phyloP scores from a whole-genome alignment of 2,329 filamentous ascomycete species.

The Chalaropsis thielavioides region DNA sequence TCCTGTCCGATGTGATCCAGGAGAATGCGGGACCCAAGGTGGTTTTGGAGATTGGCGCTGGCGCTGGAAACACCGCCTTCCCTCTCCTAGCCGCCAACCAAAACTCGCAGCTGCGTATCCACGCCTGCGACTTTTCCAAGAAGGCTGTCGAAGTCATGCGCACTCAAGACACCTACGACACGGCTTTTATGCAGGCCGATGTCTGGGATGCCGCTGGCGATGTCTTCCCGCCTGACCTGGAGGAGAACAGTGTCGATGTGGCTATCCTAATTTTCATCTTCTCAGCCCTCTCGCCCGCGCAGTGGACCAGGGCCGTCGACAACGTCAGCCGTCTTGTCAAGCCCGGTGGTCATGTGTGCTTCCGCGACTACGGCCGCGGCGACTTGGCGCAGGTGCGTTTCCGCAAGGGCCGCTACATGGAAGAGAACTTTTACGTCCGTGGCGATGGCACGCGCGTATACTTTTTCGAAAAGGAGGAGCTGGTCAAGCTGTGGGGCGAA shows the following conservation, averaged over 20 bases:
- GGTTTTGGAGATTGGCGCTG: conserved; percentile 82
- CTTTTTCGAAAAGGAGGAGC: conserved; percentile 82
- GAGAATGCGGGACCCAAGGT: conserved; percentile 54
- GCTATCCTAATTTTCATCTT: conserved; percentile 96
- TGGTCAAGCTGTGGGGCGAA: conserved; percentile 63
- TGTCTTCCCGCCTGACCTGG: conserved; percentile 59
- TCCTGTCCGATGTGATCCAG: conserved; percentile 61
- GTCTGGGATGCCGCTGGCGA: conserved; percentile 81
- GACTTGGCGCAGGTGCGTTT: conserved; percentile 94
- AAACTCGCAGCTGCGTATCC: conserved; percentile 67
- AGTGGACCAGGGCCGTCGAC: conserved; percentile 69
- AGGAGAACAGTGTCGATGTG: conserved; percentile 71
- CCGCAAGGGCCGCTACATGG: conserved; percentile 85
- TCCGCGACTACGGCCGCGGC: conserved; percentile 90
- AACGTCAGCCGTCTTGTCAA: conserved; percentile 78
- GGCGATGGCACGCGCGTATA: conserved; percentile 94
- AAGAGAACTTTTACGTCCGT: conserved; percentile 93
- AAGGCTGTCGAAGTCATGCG: conserved; percentile 90
- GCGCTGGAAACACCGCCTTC: conserved; percentile 92
- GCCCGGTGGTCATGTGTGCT: conserved; percentile 82
- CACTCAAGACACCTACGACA: conserved; percentile 53
- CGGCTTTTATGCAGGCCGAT: conserved; percentile 63
- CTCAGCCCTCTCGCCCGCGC: conserved; percentile 68
- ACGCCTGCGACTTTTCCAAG: conserved; percentile 94
- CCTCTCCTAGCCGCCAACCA: conserved; percentile 73